Evolutionary conservation across 805 yeast genomes (phyloP).

Genomic region (Barnettozyma populi): DNA sequence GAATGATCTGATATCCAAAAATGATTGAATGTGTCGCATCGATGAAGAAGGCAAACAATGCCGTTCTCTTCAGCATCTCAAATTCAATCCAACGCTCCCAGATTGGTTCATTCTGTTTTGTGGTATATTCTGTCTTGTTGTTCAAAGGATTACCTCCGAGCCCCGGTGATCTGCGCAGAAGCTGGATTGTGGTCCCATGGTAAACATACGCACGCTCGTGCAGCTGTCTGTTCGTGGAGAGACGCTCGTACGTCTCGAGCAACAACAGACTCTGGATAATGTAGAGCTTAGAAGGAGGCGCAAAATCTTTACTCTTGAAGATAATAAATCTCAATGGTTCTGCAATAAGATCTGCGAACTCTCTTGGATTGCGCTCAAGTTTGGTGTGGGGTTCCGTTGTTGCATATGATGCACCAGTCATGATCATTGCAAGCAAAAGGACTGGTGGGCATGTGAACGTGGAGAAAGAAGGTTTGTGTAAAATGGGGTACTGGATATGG

Average conservation of each 20-base stretch:
- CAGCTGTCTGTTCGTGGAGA: conserved; percentile 56
- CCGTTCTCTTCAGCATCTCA: conserved; percentile 72
- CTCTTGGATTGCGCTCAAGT: conserved; percentile 18
- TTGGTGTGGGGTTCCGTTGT: conserved; percentile 15
- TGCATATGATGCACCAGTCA: conserved; percentile 26
- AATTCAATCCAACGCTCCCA: conserved; percentile 72
- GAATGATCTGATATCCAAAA: conserved; percentile 63
- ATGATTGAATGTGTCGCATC: conserved; percentile 76
- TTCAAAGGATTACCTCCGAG: conserved; percentile 62
- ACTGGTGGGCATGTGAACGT: conserved; percentile 47
- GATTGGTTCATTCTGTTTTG: conserved; percentile 31
- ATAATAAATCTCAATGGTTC: conserved; percentile 60
- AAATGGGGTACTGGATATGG: conserved; percentile 41
- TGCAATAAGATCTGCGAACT: conserved; percentile 31
- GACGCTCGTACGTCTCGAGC: conserved; percentile 76
- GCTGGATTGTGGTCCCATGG: conserved; percentile 81
- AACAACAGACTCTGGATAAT: conserved; percentile 67
- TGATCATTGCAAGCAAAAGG: conserved; percentile 47
- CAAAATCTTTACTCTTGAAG: conserved; percentile 65
- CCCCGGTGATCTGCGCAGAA: conserved; percentile 69
- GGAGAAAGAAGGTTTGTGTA: conserved; percentile 48
- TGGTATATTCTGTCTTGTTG: conserved; percentile 25
- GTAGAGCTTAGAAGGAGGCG: conserved; percentile 74
- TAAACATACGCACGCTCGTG: conserved; percentile 84
- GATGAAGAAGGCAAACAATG: conserved; percentile 75